These are phyloP conservation scores for Clonostachys rosea DNA, from an alignment of 2,329 filamentous ascomycete genomes.

Conservation along the genomic window DNA sequence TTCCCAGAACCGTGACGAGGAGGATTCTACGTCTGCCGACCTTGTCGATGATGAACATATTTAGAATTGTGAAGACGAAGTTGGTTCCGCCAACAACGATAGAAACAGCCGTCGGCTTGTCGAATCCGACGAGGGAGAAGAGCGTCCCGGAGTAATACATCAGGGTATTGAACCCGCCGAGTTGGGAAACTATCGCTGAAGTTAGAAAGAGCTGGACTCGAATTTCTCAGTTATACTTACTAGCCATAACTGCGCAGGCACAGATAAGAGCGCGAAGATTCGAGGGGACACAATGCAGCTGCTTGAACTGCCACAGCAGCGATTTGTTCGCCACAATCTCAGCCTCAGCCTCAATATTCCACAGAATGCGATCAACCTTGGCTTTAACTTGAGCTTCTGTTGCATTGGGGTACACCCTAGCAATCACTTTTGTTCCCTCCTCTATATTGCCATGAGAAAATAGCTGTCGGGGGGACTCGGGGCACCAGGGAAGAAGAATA, in stretches of 20 bases:
- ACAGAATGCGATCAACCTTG: conserved; percentile 37
- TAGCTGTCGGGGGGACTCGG: conserved; percentile 41
- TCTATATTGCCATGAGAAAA: conserved; percentile 33
- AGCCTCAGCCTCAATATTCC: conserved; percentile 18
- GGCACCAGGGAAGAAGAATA: conserved; percentile 36
- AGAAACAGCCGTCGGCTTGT: conserved; percentile 39
- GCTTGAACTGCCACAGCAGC: conserved; percentile 4
- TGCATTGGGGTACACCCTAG: conserved; percentile 31
- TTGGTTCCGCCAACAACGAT: conserved; percentile 37
- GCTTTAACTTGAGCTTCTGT: conserved; percentile 33
- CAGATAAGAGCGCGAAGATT: conserved; percentile 33
- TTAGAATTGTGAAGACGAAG: conserved; percentile 43
- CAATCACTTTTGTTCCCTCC: conserved; percentile 28
- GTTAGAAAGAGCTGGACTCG: conserved; percentile 25
- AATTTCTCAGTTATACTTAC: conserved; percentile 2
- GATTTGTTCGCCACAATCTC: conserved; percentile 18
- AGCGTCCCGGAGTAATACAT: conserved; percentile 7
- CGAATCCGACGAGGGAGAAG: conserved; percentile 36
- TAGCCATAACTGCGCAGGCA: conserved; percentile 29
- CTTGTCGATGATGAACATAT: conserved; percentile 37
- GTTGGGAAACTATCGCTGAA: conserved; percentile 20
- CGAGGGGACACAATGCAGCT: conserved; percentile 23
- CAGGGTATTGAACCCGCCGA: conserved; percentile 5
- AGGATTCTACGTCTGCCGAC: conserved; percentile 38
- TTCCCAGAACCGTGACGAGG: conserved; percentile 34